Evolutionary conservation across 495 filamentous ascomycete species (phyloP), one percentile per base, ranked within the genome.

Genomic region (Aspergillus incahuasiensis): DNA sequence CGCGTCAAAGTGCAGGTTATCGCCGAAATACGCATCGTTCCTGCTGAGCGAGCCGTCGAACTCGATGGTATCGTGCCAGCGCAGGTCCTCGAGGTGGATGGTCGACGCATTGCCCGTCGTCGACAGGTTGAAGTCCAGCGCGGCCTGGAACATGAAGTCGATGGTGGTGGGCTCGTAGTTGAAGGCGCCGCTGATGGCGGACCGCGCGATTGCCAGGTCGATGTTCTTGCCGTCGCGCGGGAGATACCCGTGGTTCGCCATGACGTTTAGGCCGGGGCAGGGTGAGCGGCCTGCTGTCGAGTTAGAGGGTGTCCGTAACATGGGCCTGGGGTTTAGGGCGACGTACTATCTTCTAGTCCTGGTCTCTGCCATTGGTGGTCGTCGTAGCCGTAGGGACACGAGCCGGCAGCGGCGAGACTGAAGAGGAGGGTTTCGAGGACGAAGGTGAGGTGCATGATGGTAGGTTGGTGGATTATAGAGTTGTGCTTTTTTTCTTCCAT

Each of bases 161-260:
- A 39, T 38, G 2, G 44, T 47, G 12, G n/a, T 40, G 16, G 41
- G 28, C 12, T 20, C 30, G 43, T 39, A 54, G 43, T 54, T 54
- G 30, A 39, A 54, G 9, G 52, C 52, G 3, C 30, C 42, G 19
- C n/a, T 6, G 9, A 45, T 15, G 28, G 52, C 52, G 19, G 12
- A 6, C 7, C 41, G 43, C 42, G 46, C 19, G 5, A 12, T 28
- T 0, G 30, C 42, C 0, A 47, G 34, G 15, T 46, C 30, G 21
- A 58, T 47, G 20, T 47, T 38, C 13, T 53, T 41, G 2, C 56
- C 56, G n/a, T 25, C 19, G 41, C 70, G 79, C 5, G 77, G 72
- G 7, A 84, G 68, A 55, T 81, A 84, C 52, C 71, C 73, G 63
- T 82, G 79, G 65, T 83, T 83, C 5, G 79, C 81, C 52, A 82